These are phyloP conservation scores for Saccharomycopsis olivae DNA, from an alignment of 805 yeast genomes.

Conservation along the genomic window DNA sequence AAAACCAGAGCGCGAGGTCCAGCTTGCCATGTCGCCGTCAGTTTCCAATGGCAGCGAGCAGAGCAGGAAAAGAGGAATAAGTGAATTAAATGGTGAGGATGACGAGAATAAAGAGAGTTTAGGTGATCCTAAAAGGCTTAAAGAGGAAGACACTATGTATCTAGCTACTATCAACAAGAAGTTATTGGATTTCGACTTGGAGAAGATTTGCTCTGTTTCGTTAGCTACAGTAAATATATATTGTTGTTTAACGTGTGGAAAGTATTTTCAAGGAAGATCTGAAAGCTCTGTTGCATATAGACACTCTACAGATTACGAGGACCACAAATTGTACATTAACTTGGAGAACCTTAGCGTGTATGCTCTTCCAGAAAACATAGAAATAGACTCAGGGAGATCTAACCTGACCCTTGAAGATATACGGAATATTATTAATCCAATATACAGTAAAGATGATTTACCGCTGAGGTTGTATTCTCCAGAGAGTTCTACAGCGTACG, in stretches of 20 bases:
- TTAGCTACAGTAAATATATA: slow-evolving; percentile 52
- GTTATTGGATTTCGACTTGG: slow-evolving; percentile 55
- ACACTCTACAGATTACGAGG: slow-evolving; percentile 49
- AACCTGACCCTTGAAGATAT: slow-evolving; percentile 37
- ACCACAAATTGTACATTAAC: slow-evolving; percentile 56
- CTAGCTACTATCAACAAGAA: slow-evolving; percentile 25
- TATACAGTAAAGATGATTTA: slow-evolving; percentile 22
- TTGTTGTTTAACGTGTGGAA: slow-evolving; percentile 67
- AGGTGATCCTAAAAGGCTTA: background rate
- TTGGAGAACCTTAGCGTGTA: slow-evolving; percentile 39
- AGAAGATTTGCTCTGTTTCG: slow-evolving; percentile 54
- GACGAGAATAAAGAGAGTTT: background rate
- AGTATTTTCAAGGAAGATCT: slow-evolving; percentile 59
- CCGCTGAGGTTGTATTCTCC: background rate
- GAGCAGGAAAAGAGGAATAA: too few species aligned
- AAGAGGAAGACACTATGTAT: background rate
- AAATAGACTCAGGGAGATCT: slow-evolving; percentile 22
- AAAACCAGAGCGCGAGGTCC: too few species aligned
- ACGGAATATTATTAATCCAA: slow-evolving; percentile 41
- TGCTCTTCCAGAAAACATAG: slow-evolving; percentile 53
- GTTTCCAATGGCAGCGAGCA: too few species aligned
- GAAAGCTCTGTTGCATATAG: slow-evolving; percentile 52
- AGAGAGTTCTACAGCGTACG: slow-evolving; percentile 20
- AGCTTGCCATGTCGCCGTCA: too few species aligned
- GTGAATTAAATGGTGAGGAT: background rate